phyloP scores from a whole-genome alignment of 208 protist genomes.

The Herpetomonas muscarum region DNA sequence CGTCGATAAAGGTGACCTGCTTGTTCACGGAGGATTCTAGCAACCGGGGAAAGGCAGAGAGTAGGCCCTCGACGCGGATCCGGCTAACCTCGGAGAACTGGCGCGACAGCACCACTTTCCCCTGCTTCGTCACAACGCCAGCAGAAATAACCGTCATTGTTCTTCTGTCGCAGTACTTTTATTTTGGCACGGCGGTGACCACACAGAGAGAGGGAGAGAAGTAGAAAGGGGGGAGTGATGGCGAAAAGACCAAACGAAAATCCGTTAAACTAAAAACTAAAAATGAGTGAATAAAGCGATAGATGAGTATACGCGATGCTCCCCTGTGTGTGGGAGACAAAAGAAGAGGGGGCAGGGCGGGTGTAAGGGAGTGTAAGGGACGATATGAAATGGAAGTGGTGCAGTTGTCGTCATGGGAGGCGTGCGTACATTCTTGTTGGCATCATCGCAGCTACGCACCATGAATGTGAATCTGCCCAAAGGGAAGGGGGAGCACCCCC shows the following conservation, averaged over 20 bases:
- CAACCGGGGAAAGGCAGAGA: conserved; percentile 97
- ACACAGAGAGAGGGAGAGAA: conserved; percentile 2
- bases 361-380: too few relatives aligned
- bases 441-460: too few relatives aligned
- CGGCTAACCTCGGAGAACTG: conserved; percentile 97
- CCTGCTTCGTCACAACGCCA: conserved; percentile 74
- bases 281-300: too few relatives aligned
- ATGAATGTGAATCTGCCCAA: too few relatives aligned
- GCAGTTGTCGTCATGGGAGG: too few relatives aligned
- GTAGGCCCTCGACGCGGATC: conserved; percentile 95
- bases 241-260: background rate
- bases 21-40: conserved; percentile 70
- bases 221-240: background rate
- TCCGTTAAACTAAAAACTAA: too few relatives aligned
- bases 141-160: conserved; percentile 80
- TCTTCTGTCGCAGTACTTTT: conserved; percentile 5
- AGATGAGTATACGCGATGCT: background rate
- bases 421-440: too few relatives aligned
- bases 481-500: too few relatives aligned
- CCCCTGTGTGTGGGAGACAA: background rate
- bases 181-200: background rate
- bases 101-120: conserved; percentile 90
- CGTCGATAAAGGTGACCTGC: conserved; percentile 98
- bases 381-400: too few relatives aligned
- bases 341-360: background rate